Evolutionary conservation across 106 monocot species (phyloP).

Genomic region (Allium fistulosum): DNA sequence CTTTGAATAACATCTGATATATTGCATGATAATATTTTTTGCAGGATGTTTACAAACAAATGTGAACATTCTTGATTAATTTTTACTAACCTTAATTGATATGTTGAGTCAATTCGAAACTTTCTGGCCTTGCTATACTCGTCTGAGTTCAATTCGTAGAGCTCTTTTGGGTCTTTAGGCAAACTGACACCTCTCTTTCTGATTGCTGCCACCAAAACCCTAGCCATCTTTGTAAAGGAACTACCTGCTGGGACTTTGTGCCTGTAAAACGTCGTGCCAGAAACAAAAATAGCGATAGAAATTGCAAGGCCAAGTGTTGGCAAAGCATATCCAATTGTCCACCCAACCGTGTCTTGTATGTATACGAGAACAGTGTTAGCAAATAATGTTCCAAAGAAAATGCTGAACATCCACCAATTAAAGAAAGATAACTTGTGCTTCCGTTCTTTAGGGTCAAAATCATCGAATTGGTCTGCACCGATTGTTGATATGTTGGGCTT

Average conservation of each 20-base stretch:
- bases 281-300: constrained; percentile 29
- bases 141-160: constrained; percentile 20
- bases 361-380: constrained; percentile 49
- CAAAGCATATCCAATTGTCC: constrained; percentile 39
- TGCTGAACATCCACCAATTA: constrained; percentile 72
- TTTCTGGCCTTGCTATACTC: constrained; percentile 13
- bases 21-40: no score
- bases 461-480: constrained; percentile 59
- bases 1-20: not conserved
- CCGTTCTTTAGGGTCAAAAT: constrained; percentile 35
- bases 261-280: constrained; percentile 46
- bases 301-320: constrained; percentile 32
- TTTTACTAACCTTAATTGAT: constrained; percentile 18
- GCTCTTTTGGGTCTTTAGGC: constrained; percentile 39
- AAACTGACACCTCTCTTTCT: constrained; percentile 20
- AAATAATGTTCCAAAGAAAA: constrained; percentile 52
- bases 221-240: constrained; percentile 40
- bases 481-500: constrained; percentile 65
- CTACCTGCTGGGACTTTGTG: constrained; percentile 43
- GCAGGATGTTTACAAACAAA: no score
- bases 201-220: constrained; percentile 26
- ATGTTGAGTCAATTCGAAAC: constrained; percentile 25
- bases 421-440: constrained; percentile 49
- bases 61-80: not conserved
- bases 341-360: constrained; percentile 51